Percentiles rank a stretch among this genome's conserved stretches.
Evolutionary conservation across 768 basidiomycete genomes (phyloP).

Genomic region (Plicaturopsis crispa): DNA sequence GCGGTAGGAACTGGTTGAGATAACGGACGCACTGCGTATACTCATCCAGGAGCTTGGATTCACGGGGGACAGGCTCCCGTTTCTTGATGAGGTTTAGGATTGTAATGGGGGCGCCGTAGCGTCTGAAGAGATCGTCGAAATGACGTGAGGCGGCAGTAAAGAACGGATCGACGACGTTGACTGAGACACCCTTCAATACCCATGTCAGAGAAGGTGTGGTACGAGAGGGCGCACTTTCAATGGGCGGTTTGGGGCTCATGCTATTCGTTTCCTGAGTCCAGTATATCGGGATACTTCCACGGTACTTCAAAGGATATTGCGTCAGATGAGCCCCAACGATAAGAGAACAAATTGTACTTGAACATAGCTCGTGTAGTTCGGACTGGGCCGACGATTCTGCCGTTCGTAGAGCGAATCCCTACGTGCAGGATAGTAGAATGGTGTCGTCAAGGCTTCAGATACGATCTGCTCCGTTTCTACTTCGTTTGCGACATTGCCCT

Average conservation of each 20-base stretch:
- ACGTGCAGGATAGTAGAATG: slow-evolving; percentile 71
- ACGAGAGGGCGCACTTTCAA: slow-evolving; percentile 65
- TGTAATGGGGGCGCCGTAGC: slow-evolving; percentile 86
- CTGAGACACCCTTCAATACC: slow-evolving; percentile 31
- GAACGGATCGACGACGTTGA: slow-evolving; percentile 91
- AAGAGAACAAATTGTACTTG: slow-evolving; percentile 42
- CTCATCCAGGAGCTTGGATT: slow-evolving; percentile 84
- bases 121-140: slow-evolving; percentile 83
- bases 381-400: slow-evolving; percentile 50
- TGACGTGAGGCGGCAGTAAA: slow-evolving; percentile 89
- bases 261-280: slow-evolving; percentile 93
- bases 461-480: slow-evolving; percentile 99
- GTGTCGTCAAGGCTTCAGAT: slow-evolving; percentile 80
- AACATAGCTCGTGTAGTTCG: slow-evolving; percentile 92
- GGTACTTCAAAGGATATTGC: slow-evolving; percentile 45
- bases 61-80: slow-evolving; percentile 69
- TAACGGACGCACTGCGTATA: slow-evolving; percentile 90
- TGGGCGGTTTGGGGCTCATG: slow-evolving; percentile 90
- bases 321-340: not conserved
- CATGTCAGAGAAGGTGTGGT: slow-evolving; percentile 2
- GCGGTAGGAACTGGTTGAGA: slow-evolving; percentile 91
- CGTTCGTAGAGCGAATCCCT: slow-evolving; percentile 20
- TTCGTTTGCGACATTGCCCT: slow-evolving; percentile 98
- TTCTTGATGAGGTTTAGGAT: slow-evolving; percentile 94
- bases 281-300: slow-evolving; percentile 92